phyloP scores from a whole-genome alignment of 768 basidiomycete genomes.

The Strobilomyces confusus region DNA sequence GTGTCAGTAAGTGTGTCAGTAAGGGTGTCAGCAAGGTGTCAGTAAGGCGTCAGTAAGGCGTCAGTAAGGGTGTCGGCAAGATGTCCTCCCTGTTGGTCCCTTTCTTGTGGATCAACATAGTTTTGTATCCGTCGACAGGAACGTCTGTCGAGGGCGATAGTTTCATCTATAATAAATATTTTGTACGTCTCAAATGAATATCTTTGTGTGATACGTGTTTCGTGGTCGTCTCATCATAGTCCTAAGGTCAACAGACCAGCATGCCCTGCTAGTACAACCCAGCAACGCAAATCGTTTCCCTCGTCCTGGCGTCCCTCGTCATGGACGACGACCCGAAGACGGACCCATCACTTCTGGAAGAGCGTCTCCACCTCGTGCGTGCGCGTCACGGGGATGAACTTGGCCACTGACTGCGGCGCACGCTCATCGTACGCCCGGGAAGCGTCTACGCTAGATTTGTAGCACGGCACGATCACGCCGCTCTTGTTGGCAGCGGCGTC shows the following conservation, averaged over 20 bases:
- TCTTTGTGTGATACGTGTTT: no score
- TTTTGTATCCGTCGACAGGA: constrained; percentile 3
- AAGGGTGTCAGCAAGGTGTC: no score
- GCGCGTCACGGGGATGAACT: constrained; percentile 34
- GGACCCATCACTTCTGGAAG: constrained; percentile 72
- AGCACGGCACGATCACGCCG: constrained; percentile 31
- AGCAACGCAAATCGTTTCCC: constrained; percentile 47
- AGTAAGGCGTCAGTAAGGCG: no score
- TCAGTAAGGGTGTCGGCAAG: no score
- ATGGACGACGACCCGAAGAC: constrained; percentile 54
- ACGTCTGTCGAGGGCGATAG: background rate
- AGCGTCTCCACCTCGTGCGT: constrained; percentile 51
- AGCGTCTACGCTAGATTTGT: background rate
- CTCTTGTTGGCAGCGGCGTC: constrained; percentile 43
- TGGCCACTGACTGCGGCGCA: constrained; percentile 47
- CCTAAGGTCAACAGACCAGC: constrained; percentile 43
- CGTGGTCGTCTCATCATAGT: background rate
- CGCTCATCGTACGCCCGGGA: constrained; percentile 33
- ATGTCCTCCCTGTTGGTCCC: no score
- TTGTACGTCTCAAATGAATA: constrained; percentile 1
- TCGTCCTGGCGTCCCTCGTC: constrained; percentile 45
- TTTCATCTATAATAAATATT: no score
- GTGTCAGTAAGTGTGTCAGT: no score
- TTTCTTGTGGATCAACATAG: no score
- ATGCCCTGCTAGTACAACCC: constrained; percentile 59